Evolutionary conservation across 805 yeast species (phyloP).

Genomic region (Grigorovia jiainica): DNA sequence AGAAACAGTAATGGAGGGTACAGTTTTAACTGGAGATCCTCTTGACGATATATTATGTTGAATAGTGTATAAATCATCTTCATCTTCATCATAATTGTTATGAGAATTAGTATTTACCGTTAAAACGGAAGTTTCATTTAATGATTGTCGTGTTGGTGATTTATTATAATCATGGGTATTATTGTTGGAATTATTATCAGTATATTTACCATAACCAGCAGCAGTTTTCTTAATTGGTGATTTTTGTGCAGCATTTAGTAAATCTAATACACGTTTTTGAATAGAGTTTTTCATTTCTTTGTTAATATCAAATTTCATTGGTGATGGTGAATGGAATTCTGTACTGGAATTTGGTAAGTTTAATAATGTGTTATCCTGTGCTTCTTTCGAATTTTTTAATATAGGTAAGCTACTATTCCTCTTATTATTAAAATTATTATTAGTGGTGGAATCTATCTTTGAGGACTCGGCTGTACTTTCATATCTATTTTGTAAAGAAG

Average conservation of each 20-base stretch:
- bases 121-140: neutral
- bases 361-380: neutral
- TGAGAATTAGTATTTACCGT: neutral
- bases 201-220: slow-evolving; percentile 70
- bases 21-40: neutral
- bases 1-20: neutral
- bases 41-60: neutral
- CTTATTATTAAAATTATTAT: neutral
- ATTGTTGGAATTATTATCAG: slow-evolving; percentile 29
- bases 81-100: neutral
- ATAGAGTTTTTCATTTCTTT: slow-evolving; percentile 30
- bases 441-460: neutral
- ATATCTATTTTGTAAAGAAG: neutral
- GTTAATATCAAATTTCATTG: slow-evolving; percentile 4
- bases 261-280: slow-evolving; percentile 45
- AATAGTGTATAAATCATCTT: neutral
- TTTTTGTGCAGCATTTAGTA: slow-evolving; percentile 29
- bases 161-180: neutral
- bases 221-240: slow-evolving; percentile 43
- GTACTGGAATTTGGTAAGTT: neutral
- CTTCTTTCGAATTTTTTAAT: neutral
- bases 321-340: slow-evolving; percentile 4
- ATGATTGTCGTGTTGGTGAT: neutral
- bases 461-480: neutral
- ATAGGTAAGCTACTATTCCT: neutral